A percentile compares a stretch with the other conserved stretches of the same genome.
phyloP scores from a whole-genome alignment of 148 eudicot species.

The Camellia granthamiana region DNA sequence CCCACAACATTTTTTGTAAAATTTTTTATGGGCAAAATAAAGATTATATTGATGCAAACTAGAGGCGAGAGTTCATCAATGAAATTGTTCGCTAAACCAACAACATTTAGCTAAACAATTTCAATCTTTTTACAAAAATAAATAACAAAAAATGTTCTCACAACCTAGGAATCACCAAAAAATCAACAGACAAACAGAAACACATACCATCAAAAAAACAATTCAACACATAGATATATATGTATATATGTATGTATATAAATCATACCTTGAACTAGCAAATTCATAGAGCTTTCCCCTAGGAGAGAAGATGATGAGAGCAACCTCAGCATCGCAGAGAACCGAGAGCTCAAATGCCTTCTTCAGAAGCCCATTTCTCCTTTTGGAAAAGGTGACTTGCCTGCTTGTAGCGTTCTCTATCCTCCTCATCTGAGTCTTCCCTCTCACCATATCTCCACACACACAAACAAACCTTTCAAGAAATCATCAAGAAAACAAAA shows the following conservation, averaged over 20 bases:
- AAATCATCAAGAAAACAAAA: not conserved
- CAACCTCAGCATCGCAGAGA: slow-evolving; percentile 60
- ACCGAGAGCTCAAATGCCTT: slow-evolving; percentile 54
- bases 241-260: not conserved
- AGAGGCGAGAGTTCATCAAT: no score
- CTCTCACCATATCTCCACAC: slow-evolving; percentile 44
- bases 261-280: slow-evolving; percentile 44
- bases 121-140: no score
- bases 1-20: not conserved
- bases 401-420: slow-evolving; percentile 60
- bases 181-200: not conserved
- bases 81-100: no score
- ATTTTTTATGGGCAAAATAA: no score
- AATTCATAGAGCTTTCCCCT: slow-evolving; percentile 58
- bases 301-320: slow-evolving; percentile 52
- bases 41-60: no score
- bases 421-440: slow-evolving; percentile 54
- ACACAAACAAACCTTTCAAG: not conserved
- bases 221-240: not conserved
- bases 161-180: not conserved
- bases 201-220: not conserved
- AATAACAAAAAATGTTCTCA: not conserved
- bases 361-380: slow-evolving; percentile 52
- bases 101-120: no score
- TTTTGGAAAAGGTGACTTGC: slow-evolving; percentile 57